These are phyloP conservation scores for Lagerstroemia speciosa DNA, from an alignment of 345 rosid species.

Conservation along the genomic window DNA sequence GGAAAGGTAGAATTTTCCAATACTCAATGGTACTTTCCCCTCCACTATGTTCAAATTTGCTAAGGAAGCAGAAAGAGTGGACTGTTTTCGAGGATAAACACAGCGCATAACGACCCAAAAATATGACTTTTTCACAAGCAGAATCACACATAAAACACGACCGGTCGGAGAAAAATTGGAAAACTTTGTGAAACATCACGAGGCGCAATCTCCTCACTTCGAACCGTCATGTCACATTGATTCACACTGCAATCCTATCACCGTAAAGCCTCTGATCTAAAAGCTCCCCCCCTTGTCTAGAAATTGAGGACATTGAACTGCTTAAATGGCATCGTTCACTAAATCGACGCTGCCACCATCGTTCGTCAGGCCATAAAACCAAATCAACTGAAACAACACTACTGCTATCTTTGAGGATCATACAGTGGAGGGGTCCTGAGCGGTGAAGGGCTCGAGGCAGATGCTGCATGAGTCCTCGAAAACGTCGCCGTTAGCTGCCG, in stretches of 20 bases:
- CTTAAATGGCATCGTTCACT: no score
- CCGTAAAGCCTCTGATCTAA: not conserved
- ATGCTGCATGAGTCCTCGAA: constrained; percentile 77
- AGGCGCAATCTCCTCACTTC: not conserved
- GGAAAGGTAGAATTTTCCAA: no score
- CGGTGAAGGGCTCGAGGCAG: constrained; percentile 73
- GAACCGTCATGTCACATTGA: not conserved
- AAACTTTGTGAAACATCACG: not conserved
- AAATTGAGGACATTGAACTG: no score
- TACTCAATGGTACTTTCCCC: not conserved
- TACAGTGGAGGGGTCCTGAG: constrained; percentile 63
- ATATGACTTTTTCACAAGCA: not conserved
- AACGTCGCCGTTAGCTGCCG: constrained; percentile 34
- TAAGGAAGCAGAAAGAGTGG: not conserved
- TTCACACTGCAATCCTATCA: not conserved
- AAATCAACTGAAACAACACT: no score
- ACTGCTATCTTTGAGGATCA: constrained; percentile 8
- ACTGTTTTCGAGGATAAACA: not conserved
- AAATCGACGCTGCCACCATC: no score
- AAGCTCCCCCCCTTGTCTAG: not conserved
- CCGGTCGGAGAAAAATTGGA: not conserved
- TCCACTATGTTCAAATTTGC: not conserved
- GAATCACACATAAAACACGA: not conserved
- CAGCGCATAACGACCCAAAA: not conserved
- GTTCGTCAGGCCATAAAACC: no score